Evolutionary conservation across 305 asterid species (phyloP).

Genomic region (Solanum aculeatissimum): DNA sequence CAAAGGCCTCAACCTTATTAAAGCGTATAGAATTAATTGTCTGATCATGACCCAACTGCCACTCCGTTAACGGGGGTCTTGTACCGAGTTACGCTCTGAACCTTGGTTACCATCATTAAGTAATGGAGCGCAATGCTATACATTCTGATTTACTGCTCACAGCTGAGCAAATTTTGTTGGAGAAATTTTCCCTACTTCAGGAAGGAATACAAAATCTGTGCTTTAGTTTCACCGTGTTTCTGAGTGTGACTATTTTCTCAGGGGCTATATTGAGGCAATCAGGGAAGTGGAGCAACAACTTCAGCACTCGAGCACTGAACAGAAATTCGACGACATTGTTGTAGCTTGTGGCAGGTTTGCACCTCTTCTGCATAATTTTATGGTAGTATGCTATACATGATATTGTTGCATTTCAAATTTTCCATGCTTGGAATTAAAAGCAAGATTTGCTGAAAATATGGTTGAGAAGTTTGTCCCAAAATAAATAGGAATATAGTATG

Average conservation of each 20-base stretch:
- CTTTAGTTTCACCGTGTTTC: not conserved
- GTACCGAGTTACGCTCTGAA: not conserved
- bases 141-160: not conserved
- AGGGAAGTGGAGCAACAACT: slow-evolving; percentile 78
- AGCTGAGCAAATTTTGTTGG: not conserved
- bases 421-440: not conserved
- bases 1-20: not conserved
- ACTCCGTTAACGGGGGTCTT: not conserved
- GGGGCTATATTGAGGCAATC: slow-evolving; percentile 95
- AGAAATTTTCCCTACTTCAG: not conserved
- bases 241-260: slow-evolving; percentile 10
- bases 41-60: not conserved
- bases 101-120: not conserved
- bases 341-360: slow-evolving; percentile 90
- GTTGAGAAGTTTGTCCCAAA: not conserved
- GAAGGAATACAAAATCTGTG: not conserved
- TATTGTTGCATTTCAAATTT: not conserved
- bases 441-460: not conserved
- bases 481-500: not conserved
- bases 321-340: slow-evolving; percentile 60
- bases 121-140: not conserved
- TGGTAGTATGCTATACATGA: not conserved
- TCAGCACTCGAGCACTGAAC: slow-evolving; percentile 12
- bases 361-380: not conserved
- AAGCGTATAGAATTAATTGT: not conserved